Conservation (phyloP, 495 filamentous ascomycete genomes). For the Lophiostoma macrostomum region DNA sequence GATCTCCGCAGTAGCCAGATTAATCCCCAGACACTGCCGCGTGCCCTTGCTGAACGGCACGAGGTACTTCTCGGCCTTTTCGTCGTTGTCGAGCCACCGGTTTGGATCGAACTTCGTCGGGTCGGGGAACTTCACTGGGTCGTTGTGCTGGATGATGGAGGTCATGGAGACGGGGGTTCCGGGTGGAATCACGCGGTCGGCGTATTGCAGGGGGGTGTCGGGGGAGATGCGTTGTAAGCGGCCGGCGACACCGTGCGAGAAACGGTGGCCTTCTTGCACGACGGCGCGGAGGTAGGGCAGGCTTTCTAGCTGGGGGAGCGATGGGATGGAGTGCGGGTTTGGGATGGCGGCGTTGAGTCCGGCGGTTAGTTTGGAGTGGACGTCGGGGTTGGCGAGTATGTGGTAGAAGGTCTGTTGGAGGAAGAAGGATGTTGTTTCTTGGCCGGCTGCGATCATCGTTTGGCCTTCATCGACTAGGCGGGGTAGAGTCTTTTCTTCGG, state of each 20-base stretch:
- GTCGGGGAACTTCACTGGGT: conserved; percentile 43
- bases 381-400: conserved; percentile 13
- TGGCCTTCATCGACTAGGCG: too few species aligned
- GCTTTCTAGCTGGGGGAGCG: background rate
- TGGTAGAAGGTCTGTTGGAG: background rate
- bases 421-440: background rate
- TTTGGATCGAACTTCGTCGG: conserved; percentile 46
- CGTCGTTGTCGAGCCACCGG: conserved; percentile 46
- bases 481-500: background rate
- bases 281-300: conserved; percentile 33
- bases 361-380: conserved; percentile 30
- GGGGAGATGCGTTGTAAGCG: conserved; percentile 47
- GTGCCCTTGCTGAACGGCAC: conserved; percentile 48
- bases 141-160: conserved; percentile 41
- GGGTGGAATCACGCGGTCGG: conserved; percentile 13
- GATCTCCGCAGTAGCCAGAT: conserved; percentile 12
- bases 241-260: conserved; percentile 42
- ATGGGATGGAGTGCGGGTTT: conserved; percentile 26
- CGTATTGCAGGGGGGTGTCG: conserved; percentile 23
- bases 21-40: conserved; percentile 46
- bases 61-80: conserved; percentile 42
- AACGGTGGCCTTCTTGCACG: conserved; percentile 50
- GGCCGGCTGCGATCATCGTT: too few species aligned
- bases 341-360: conserved; percentile 37
- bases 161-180: conserved; percentile 5